phyloP scores from a whole-genome alignment of 106 monocot genomes.

The Cymbidium sinense region DNA sequence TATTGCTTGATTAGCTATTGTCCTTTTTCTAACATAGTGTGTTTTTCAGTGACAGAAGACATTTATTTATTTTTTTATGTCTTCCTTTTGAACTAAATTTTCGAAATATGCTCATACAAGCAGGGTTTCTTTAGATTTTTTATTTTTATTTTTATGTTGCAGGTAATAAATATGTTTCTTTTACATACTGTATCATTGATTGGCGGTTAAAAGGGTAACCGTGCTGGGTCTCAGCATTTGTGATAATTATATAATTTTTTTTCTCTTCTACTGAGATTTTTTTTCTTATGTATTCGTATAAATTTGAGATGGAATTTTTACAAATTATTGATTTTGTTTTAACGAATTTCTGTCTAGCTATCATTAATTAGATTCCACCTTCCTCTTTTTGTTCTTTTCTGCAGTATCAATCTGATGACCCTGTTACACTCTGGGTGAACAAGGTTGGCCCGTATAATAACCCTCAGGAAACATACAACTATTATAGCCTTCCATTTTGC shows the following conservation, averaged over 20 bases:
- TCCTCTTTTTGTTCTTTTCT: not conserved
- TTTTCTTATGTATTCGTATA: no score
- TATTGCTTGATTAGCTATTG: not conserved
- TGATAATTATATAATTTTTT: no score
- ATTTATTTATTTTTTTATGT: not conserved
- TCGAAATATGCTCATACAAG: not conserved
- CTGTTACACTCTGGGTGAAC: constrained; percentile 80
- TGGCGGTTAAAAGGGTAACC: not conserved
- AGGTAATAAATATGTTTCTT: not conserved
- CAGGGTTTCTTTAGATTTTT: not conserved
- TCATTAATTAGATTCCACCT: not conserved
- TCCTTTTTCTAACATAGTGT: not conserved
- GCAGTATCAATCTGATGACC: constrained; percentile 69
- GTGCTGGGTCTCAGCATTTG: no score
- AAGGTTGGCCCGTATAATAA: constrained; percentile 94
- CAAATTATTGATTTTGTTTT: not conserved
- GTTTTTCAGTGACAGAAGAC: not conserved
- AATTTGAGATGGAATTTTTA: not conserved
- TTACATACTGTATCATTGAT: not conserved
- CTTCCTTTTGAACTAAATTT: not conserved
- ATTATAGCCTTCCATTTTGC: constrained; percentile 86
- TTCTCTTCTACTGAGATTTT: no score
- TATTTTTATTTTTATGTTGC: not conserved
- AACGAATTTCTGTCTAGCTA: not conserved
- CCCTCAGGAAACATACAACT: constrained; percentile 95